A percentile compares a stretch with the other conserved stretches of the same genome.
Evolutionary conservation across 371 early-diverging fungal genomes (phyloP).

Genomic region (Conidiobolus incongruus): DNA sequence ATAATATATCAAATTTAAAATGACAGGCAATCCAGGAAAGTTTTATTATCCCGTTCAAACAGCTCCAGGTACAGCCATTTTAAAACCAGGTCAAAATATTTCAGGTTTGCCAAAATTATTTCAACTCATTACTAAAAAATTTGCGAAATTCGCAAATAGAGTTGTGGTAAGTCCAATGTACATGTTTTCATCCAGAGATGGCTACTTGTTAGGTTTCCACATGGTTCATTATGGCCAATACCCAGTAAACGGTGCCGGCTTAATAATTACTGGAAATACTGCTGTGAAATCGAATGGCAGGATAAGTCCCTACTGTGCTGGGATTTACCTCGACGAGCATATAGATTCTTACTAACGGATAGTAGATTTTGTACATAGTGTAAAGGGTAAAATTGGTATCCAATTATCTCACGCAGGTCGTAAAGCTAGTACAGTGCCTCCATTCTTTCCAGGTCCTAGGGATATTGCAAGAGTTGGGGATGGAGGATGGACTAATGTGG

Average conservation of each 20-base stretch:
- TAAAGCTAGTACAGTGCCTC: constrained; percentile 13
- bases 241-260: constrained; percentile 47
- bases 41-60: too few relatives aligned
- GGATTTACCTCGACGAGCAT: constrained; percentile 61
- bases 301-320: constrained; percentile 46
- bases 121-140: too few relatives aligned
- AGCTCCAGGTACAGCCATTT: too few relatives aligned
- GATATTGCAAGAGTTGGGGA: constrained; percentile 9
- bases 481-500: constrained; percentile 61
- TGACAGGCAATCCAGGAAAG: too few relatives aligned
- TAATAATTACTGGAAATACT: constrained; percentile 57
- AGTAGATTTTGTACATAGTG: constrained; percentile 32
- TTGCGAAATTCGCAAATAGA: too few relatives aligned
- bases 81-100: too few relatives aligned
- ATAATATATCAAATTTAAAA: too few relatives aligned
- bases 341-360: constrained; percentile 27
- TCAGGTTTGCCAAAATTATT: too few relatives aligned
- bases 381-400: constrained; percentile 34
- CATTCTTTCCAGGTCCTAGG: not conserved
- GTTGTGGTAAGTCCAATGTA: too few relatives aligned
- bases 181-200: too few relatives aligned
- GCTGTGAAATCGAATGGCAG: constrained; percentile 51
- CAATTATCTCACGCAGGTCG: constrained; percentile 71
- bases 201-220: constrained; percentile 38
- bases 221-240: constrained; percentile 39